Base-by-base conservation (phyloP, 1,284 basidiomycete genomes). In the Amylostereum chailletii region DNA sequence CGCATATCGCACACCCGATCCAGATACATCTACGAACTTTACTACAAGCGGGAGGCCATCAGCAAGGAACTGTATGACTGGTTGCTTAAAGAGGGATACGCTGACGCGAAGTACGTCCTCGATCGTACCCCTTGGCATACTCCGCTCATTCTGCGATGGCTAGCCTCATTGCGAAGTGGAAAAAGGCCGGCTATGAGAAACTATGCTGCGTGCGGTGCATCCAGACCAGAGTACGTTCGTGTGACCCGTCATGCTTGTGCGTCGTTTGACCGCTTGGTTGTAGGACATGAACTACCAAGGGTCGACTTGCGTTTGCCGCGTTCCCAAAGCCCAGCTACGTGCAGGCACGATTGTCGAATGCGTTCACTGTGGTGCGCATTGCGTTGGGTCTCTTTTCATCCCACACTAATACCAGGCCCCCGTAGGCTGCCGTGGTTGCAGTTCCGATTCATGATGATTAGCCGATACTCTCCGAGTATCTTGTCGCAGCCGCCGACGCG, bases 241-340 rank as follows among this genome's bases (percentile, higher is more conserved):
- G 5, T 45, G 39, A 2, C 9, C 11, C 19, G 46, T 42, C 49
- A 34, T 26, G 42, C 30, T 34, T 39, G 48, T 38, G 33, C 27
- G 10, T 41, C 8, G n/a, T 19, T 42, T 50, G 34, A 45, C 29
- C 39, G 5, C 38, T 9, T 19, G 19, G 36, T 31, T 48, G 54
- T 49, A 94, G 89, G 96, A 98, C 65, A 98, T 97, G 94, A 99
- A 98, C 71, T 97, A 98, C 63, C 88, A 95, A 72, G 96, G 96
- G 5, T 96, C 94, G n/a, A 96, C 96, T 32, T 99, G 96, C 66
- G 89, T 99, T 52, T 99, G 96, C 65, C 81, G 96, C 57, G 94
- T 99, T 45, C 96, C 96, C 2, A 98, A 97, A 66, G 86, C 90
- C 3, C 87, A 93, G 60, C 76, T 99, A 30, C 88, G 93, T 52